These are phyloP conservation scores for Myxozyma neotropica DNA, from an alignment of 805 yeast species.

Conservation along the genomic window DNA sequence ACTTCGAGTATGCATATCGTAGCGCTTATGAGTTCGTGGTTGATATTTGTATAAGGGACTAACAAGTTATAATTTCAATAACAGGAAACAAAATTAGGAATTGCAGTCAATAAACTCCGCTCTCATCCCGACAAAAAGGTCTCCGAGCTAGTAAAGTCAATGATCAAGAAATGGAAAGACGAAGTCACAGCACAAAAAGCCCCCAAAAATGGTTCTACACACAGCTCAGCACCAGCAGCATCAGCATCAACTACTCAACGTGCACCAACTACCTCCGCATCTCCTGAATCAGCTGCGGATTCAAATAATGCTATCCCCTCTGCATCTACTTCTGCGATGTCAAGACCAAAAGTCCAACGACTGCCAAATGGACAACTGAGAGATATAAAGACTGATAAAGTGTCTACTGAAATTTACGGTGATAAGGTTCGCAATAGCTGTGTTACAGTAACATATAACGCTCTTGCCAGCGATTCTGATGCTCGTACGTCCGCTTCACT, in stretches of 20 bases:
- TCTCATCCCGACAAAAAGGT: conserved; percentile 64
- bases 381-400: conserved; percentile 79
- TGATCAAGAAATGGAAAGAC: conserved; percentile 89
- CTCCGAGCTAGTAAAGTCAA: conserved; percentile 70
- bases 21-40: too few relatives aligned
- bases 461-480: conserved; percentile 78
- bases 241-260: too few relatives aligned
- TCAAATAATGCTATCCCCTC: conserved; percentile 29
- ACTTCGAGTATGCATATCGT: conserved; percentile 54
- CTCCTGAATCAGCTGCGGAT: conserved; percentile 29
- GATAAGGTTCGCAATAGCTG: conserved; percentile 84
- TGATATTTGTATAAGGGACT: not conserved
- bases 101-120: conserved; percentile 87
- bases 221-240: too few relatives aligned
- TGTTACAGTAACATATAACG: conserved; percentile 80
- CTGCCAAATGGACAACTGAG: conserved; percentile 55
- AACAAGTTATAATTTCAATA: not conserved
- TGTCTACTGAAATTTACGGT: conserved; percentile 66
- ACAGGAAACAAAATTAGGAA: conserved; percentile 91
- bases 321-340: conserved; percentile 33
- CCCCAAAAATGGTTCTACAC: conserved; percentile 1
- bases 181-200: conserved; percentile 58
- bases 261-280: not conserved
- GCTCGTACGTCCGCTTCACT: conserved; percentile 40
- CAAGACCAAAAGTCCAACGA: conserved; percentile 17